A percentile compares a stretch with the other conserved stretches of the same genome.
Evolutionary conservation across 768 basidiomycete species (phyloP).

Genomic region (Pilatotrama ljubarskyi): DNA sequence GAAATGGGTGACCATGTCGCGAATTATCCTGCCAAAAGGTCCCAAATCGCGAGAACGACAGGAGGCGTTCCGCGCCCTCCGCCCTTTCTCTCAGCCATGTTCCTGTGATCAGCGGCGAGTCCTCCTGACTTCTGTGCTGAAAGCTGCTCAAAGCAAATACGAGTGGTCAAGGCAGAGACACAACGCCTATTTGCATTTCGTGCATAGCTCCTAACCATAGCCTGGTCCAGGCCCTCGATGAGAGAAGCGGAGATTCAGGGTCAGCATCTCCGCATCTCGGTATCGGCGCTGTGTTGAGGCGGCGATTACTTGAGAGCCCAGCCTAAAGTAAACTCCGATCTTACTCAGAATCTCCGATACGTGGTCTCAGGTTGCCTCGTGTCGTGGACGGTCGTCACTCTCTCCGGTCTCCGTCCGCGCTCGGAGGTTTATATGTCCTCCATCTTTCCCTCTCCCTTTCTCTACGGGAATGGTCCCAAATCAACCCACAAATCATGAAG

Average conservation of each 20-base stretch:
- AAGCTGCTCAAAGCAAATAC: background rate
- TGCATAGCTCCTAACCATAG: background rate
- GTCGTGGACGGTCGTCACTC: background rate
- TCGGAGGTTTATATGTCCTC: slow-evolving; percentile 12
- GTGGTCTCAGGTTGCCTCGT: slow-evolving; percentile 2
- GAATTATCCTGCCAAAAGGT: background rate
- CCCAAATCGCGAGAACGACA: slow-evolving; percentile 11
- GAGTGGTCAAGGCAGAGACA: background rate
- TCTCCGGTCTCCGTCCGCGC: slow-evolving; percentile 4
- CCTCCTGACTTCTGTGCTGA: background rate
- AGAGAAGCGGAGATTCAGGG: too few species aligned
- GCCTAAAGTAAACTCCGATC: background rate
- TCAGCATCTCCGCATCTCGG: too few species aligned
- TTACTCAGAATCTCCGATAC: background rate
- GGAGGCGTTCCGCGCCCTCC: slow-evolving; percentile 20
- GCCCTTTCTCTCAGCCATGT: slow-evolving; percentile 15
- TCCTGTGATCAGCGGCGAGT: slow-evolving; percentile 10
- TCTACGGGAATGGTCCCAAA: slow-evolving; percentile 14
- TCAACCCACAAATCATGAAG: slow-evolving; percentile 4
- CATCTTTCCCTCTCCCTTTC: background rate
- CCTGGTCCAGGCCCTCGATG: background rate
- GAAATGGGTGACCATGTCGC: background rate
- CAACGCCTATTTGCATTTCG: slow-evolving; percentile 4
- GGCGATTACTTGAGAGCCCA: background rate
- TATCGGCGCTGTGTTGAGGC: too few species aligned